Conservation (phyloP, 2,329 filamentous ascomycete genomes). For the Fusarium longipes region DNA sequence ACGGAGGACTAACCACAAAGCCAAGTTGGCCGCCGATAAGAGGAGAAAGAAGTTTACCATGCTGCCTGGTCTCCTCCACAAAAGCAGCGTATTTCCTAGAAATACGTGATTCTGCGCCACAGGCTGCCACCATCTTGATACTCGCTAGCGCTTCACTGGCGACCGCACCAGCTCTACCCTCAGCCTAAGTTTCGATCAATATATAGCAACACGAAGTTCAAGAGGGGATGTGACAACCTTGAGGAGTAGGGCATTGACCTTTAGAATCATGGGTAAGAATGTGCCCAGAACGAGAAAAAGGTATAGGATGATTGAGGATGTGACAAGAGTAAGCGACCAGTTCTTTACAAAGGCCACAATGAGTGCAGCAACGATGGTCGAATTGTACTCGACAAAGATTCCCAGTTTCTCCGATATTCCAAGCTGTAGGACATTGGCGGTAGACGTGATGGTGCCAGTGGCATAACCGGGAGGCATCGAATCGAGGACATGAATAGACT, state of each 20-base stretch:
- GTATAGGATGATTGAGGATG: slow-evolving; percentile 66
- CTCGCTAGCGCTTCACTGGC: slow-evolving; percentile 70
- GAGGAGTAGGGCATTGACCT: slow-evolving; percentile 58
- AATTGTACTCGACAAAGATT: slow-evolving; percentile 65
- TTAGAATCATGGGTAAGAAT: slow-evolving; percentile 67
- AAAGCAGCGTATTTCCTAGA: slow-evolving; percentile 64
- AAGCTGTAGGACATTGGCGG: slow-evolving; percentile 71
- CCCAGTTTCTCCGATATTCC: slow-evolving; percentile 74
- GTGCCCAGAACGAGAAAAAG: slow-evolving; percentile 61
- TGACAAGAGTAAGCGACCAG: slow-evolving; percentile 71
- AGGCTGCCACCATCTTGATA: slow-evolving; percentile 72
- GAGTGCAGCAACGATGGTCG: slow-evolving; percentile 64
- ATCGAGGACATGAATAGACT: slow-evolving; percentile 76
- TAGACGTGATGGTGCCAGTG: slow-evolving; percentile 71
- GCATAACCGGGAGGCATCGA: slow-evolving; percentile 71
- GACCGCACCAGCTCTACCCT: slow-evolving; percentile 67
- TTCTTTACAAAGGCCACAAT: slow-evolving; percentile 67
- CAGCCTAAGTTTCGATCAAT: slow-evolving; percentile 51
- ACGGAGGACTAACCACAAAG: slow-evolving; percentile 53
- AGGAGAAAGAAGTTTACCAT: slow-evolving; percentile 62
- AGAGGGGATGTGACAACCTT: slow-evolving; percentile 46
- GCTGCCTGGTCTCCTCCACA: slow-evolving; percentile 64
- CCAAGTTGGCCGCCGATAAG: slow-evolving; percentile 65
- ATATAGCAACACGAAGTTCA: background rate
- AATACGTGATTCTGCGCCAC: slow-evolving; percentile 68